Conservation (phyloP, 805 yeast species). For the Saccharomycopsis synnaedendra region DNA sequence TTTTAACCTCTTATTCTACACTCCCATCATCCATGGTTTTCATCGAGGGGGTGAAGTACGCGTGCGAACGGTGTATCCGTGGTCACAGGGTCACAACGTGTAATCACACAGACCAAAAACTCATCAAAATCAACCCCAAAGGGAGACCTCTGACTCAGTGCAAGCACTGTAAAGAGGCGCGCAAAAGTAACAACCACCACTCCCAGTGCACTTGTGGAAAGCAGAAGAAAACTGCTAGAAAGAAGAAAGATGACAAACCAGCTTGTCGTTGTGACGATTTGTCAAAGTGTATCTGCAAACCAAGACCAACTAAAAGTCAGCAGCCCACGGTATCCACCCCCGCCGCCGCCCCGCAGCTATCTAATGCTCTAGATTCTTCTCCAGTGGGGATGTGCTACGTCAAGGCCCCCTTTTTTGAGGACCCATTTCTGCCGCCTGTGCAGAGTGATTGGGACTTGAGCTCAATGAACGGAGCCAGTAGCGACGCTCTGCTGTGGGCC, state of each 20-base stretch:
- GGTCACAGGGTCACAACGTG: conserved; percentile 96
- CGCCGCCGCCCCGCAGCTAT: background rate
- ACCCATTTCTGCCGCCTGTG: conserved; percentile 12
- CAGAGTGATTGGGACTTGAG: conserved; percentile 16
- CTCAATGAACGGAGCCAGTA: conserved; percentile 3
- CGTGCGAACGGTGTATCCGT: conserved; percentile 91
- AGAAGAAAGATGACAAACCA: conserved; percentile 12
- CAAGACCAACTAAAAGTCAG: background rate
- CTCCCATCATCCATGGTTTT: conserved; percentile 50
- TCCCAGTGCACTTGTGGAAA: conserved; percentile 60
- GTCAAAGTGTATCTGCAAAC: conserved; percentile 16
- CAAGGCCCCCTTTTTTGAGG: background rate
- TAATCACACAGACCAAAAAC: conserved; percentile 81
- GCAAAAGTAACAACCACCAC: conserved; percentile 58
- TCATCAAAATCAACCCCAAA: conserved; percentile 89
- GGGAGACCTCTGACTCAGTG: conserved; percentile 95
- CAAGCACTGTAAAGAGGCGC: conserved; percentile 66
- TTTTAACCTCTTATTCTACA: background rate
- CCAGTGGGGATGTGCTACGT: background rate
- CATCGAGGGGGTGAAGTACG: conserved; percentile 87
- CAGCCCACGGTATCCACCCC: background rate
- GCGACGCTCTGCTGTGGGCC: conserved; percentile 3
- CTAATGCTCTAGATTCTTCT: background rate
- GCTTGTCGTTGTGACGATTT: conserved; percentile 25
- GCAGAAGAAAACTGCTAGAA: conserved; percentile 29